phyloP scores from a whole-genome alignment of 495 filamentous ascomycete species.

The Rostrohypoxylon terebratum region DNA sequence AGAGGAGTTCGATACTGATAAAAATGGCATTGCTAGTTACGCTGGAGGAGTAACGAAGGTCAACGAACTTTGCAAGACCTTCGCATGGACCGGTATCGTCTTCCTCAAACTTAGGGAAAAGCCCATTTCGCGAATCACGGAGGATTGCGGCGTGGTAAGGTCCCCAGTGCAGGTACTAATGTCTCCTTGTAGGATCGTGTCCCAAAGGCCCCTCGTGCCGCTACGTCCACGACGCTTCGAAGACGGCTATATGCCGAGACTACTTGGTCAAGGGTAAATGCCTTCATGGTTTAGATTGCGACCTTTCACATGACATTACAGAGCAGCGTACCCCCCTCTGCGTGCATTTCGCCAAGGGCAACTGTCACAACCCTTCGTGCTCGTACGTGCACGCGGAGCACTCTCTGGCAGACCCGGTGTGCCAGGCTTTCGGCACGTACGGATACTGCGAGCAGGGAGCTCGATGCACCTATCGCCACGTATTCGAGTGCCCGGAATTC shows the following conservation, averaged over 20 bases:
- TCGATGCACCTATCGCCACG: slow-evolving; percentile 83
- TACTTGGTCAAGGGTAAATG: slow-evolving; percentile 86
- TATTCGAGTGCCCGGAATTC: slow-evolving; percentile 92
- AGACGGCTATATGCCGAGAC: slow-evolving; percentile 91
- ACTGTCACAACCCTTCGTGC: slow-evolving; percentile 89
- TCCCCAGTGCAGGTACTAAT: slow-evolving; percentile 52
- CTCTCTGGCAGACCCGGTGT: slow-evolving; percentile 84
- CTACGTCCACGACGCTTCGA: slow-evolving; percentile 85
- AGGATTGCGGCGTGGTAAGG: slow-evolving; percentile 51
- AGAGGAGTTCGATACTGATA: slow-evolving; percentile 35
- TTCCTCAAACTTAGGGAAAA: slow-evolving; percentile 51
- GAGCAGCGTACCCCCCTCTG: slow-evolving; percentile 89
- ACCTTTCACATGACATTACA: slow-evolving; percentile 91
- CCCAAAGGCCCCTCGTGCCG: slow-evolving; percentile 82
- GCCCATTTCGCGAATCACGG: slow-evolving; percentile 44
- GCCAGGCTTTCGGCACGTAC: slow-evolving; percentile 82
- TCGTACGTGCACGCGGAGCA: slow-evolving; percentile 90
- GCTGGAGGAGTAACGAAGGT: slow-evolving; percentile 72
- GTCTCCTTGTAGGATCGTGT: slow-evolving; percentile 74
- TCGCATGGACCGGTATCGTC: slow-evolving; percentile 90
- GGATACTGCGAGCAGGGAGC: slow-evolving; percentile 92
- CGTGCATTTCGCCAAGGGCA: slow-evolving; percentile 89
- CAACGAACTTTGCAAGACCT: slow-evolving; percentile 85
- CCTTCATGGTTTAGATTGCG: slow-evolving; percentile 81
- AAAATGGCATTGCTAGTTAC: slow-evolving; percentile 46